phyloP scores from a whole-genome alignment of 768 basidiomycete genomes.

The Filobasidium floriforme region DNA sequence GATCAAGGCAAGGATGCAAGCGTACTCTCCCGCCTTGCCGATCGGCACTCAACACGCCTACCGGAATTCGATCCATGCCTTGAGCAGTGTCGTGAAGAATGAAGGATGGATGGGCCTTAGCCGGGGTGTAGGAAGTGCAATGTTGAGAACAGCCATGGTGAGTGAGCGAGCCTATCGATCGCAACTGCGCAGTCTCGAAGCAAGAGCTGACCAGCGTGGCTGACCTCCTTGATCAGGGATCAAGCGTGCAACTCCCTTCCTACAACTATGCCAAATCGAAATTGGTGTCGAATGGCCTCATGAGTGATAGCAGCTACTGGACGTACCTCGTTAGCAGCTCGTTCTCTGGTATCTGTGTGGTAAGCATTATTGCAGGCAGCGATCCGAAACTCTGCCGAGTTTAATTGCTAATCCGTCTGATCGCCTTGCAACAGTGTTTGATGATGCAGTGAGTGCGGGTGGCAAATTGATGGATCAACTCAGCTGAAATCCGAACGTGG shows the following conservation, averaged over 20 bases:
- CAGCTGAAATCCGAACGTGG: background rate
- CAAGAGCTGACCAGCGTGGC: background rate
- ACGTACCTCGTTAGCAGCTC: slow-evolving; percentile 82
- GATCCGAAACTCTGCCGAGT: too few species aligned
- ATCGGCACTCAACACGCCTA: slow-evolving; percentile 93
- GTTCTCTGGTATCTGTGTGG: slow-evolving; percentile 85
- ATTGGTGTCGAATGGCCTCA: slow-evolving; percentile 60
- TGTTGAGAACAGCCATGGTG: slow-evolving; percentile 85
- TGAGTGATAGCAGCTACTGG: slow-evolving; percentile 70
- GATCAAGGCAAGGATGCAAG: slow-evolving; percentile 98
- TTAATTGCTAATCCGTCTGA: slow-evolving; percentile 5
- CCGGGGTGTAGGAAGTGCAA: slow-evolving; percentile 87
- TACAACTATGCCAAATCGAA: slow-evolving; percentile 88
- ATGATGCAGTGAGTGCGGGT: slow-evolving; percentile 73
- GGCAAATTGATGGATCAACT: background rate
- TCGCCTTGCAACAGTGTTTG: slow-evolving; percentile 53
- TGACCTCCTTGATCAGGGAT: slow-evolving; percentile 28
- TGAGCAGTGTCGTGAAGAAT: slow-evolving; percentile 66
- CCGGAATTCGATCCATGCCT: slow-evolving; percentile 70
- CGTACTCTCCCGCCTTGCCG: slow-evolving; percentile 87
- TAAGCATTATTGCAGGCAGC: slow-evolving; percentile 46
- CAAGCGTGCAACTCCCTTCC: slow-evolving; percentile 82
- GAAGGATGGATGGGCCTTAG: slow-evolving; percentile 74
- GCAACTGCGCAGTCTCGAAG: background rate
- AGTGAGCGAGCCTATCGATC: slow-evolving; percentile 3